phyloP scores from a whole-genome alignment of 2,329 filamentous ascomycete species.

The Elsinoe batatas region DNA sequence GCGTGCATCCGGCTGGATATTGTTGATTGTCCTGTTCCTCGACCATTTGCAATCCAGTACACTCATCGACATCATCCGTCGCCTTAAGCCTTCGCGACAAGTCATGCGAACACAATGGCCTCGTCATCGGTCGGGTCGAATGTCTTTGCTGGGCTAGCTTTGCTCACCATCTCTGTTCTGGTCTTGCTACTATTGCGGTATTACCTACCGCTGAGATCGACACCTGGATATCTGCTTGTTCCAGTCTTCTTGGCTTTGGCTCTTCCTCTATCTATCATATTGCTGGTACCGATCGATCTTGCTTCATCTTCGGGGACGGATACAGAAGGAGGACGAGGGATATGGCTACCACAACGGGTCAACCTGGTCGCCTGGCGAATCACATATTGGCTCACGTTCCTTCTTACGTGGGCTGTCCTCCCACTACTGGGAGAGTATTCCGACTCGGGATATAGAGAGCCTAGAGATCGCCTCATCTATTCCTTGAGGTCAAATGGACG shows the following conservation, averaged over 20 bases:
- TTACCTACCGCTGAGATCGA: conserved; percentile 82
- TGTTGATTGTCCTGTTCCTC: neutral
- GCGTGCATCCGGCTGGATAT: neutral
- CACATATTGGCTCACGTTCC: conserved; percentile 94
- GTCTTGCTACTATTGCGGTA: conserved; percentile 79
- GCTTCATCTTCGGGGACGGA: conserved; percentile 71
- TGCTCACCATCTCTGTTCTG: conserved; percentile 62
- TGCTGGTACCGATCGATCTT: conserved; percentile 91
- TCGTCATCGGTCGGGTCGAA: conserved; percentile 65
- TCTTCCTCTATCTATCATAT: conserved; percentile 78
- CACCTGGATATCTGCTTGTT: conserved; percentile 78
- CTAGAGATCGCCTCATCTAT: conserved; percentile 69
- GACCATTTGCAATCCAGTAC: no score
- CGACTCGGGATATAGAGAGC: conserved; percentile 85
- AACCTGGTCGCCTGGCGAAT: conserved; percentile 88
- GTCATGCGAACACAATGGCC: conserved; percentile 26
- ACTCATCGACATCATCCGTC: neutral
- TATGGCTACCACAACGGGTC: conserved; percentile 74
- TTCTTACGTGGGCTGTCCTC: conserved; percentile 87
- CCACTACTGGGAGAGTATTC: conserved; percentile 90
- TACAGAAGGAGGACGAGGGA: conserved; percentile 58
- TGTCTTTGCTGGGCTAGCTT: conserved; percentile 63
- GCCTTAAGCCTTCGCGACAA: neutral
- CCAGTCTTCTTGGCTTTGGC: conserved; percentile 95
- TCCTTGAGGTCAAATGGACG: conserved; percentile 78